Evolutionary conservation across 768 basidiomycete genomes (phyloP).

Genomic region (Suillus occidentalis): DNA sequence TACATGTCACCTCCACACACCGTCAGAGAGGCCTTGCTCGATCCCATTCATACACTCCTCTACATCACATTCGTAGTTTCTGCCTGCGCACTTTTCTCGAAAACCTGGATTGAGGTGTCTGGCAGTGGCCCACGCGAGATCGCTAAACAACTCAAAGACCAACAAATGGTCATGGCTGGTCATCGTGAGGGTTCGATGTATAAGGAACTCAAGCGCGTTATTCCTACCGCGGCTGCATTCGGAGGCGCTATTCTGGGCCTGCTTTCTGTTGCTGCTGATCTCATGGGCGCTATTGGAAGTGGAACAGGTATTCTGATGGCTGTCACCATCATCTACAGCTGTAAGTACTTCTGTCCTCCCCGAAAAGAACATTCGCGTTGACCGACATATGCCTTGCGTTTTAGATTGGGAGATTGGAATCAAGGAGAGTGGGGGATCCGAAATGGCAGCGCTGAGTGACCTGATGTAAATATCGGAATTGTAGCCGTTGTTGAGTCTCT

Average conservation of each 20-base stretch:
- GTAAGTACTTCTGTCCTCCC: conserved; percentile 7
- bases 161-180: conserved; percentile 91
- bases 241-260: conserved; percentile 96
- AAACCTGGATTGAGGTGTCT: conserved; percentile 99
- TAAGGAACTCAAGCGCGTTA: conserved; percentile 97
- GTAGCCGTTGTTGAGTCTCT: background rate
- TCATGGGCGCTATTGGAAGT: conserved; percentile 95
- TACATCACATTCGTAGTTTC: conserved; percentile 92
- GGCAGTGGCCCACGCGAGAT: conserved; percentile 95
- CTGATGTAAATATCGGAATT: conserved; percentile 46
- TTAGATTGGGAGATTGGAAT: conserved; percentile 93
- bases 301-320: conserved; percentile 98
- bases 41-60: conserved; percentile 90
- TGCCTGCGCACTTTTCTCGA: conserved; percentile 96
- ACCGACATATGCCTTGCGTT: conserved; percentile 1
- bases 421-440: conserved; percentile 76
- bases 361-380: background rate
- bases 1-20: conserved; percentile 99
- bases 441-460: conserved; percentile 80
- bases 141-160: conserved; percentile 98
- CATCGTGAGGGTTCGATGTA: conserved; percentile 99
- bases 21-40: conserved; percentile 79
- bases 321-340: conserved; percentile 96
- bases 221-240: conserved; percentile 96
- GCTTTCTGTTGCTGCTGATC: conserved; percentile 86